These are phyloP conservation scores for Coemansia sp. DNA, from an alignment of 192 early-diverging fungal genomes.

Conservation along the genomic window DNA sequence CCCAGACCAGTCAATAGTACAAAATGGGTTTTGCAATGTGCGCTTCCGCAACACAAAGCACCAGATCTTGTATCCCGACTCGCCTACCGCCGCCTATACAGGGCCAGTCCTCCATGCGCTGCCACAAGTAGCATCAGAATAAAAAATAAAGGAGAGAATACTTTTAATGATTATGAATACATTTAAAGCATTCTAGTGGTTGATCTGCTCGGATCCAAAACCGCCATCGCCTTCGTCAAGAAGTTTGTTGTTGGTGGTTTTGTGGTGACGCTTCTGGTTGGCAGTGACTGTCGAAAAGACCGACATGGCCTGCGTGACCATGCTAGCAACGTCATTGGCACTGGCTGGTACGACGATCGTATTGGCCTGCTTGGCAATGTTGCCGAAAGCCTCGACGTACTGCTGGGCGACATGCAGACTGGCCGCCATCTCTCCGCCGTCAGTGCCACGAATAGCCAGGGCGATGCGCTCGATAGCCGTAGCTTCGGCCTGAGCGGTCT, in stretches of 20 bases:
- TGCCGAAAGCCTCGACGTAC: constrained; percentile 93
- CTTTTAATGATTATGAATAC: no score
- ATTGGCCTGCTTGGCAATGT: constrained; percentile 90
- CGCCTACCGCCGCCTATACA: background rate
- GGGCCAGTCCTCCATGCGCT: constrained; percentile 10
- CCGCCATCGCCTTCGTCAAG: constrained; percentile 28
- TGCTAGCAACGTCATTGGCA: constrained; percentile 79
- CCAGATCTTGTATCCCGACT: constrained; percentile 10
- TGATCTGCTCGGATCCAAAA: constrained; percentile 48
- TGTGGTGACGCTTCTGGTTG: constrained; percentile 25
- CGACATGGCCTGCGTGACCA: constrained; percentile 82
- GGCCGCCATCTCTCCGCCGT: constrained; percentile 81
- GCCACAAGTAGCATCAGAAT: background rate
- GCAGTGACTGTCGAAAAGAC: constrained; percentile 45
- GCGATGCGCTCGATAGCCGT: constrained; percentile 82
- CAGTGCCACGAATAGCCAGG: constrained; percentile 65
- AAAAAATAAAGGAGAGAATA: no score
- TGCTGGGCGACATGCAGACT: constrained; percentile 92
- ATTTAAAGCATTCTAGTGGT: constrained; percentile 22
- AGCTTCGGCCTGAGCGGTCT: constrained; percentile 82
- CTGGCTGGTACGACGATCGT: constrained; percentile 88
- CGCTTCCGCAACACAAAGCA: constrained; percentile 16
- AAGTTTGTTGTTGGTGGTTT: no score
- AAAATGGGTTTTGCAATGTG: constrained; percentile 22
- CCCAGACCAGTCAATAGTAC: constrained; percentile 20